Base-by-base conservation (phyloP, 2,329 filamentous ascomycete species). In the Talaromyces albobiverticillius region DNA sequence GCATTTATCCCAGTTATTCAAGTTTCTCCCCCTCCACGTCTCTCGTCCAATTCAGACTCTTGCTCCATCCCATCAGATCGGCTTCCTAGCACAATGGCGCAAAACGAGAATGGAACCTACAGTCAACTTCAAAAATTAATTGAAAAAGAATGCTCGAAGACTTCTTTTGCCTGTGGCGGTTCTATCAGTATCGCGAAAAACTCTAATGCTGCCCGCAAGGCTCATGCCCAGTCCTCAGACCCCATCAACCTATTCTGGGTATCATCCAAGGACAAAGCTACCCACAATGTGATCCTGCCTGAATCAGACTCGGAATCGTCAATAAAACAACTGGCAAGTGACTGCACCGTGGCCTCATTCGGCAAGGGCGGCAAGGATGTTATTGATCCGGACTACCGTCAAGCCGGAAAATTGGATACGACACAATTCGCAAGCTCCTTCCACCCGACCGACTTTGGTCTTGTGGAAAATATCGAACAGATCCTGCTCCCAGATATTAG, bases 311-410 rank as follows among this genome's bases (percentile, higher is more conserved):
- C 29, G 2, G 14, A 46, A 36, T 42, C 25, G 5, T 38, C 48
- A 14, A 51, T 60, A 14, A 49, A 58, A 1, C 53, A 59, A 4
- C 59, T 78, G 0, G 57, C 73, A 0, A 40, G 57, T 1, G 66
- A 70, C 23, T 74, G 70, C 54, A 54, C 62, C 38, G 77, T 78
- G 0, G 82, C 80, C 0, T 77, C 73, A 1, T 82, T 82, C 59
- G 80, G 80, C 0, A 58, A 60, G 5, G 69, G 69, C 0, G 68
- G 71, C 2, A 31, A 79, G 55, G 72, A 82, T 53, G 71, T 83
- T 0, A 63, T 76, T 2, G 80, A 85, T 54, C 75, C 79, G 52
- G 63, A 64, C 0, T 82, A 83, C 54, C 75, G 82, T 16, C 79
- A 78, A 54, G 82, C 81, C 0, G 63, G 66, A 1, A 79, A 82